phyloP scores from a whole-genome alignment of 2,329 filamentous ascomycete genomes.

The Aspergillus sp. region DNA sequence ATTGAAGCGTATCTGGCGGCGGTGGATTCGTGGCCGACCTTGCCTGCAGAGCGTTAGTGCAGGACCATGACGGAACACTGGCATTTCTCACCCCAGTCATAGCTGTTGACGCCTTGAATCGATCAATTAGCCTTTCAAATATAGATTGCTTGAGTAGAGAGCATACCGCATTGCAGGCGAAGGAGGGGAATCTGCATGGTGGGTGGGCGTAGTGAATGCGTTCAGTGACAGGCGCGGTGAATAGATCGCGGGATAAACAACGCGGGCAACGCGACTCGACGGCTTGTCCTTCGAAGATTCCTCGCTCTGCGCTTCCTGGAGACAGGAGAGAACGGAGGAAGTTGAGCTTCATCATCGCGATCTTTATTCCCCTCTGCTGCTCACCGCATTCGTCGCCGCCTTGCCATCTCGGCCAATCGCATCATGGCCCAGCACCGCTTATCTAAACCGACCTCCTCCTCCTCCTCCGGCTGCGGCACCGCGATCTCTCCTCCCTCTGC shows the following conservation, averaged over 20 bases:
- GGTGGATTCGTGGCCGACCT: slow-evolving; percentile 76
- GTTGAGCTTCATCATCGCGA: no score
- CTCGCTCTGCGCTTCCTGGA: no score
- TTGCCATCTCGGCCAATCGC: not conserved
- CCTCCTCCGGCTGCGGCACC: no score
- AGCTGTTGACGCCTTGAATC: slow-evolving; percentile 79
- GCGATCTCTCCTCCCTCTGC: no score
- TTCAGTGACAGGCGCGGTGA: no score
- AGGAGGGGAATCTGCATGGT: slow-evolving; percentile 71
- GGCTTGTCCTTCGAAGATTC: no score
- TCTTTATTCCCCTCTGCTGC: no score
- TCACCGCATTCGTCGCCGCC: not conserved
- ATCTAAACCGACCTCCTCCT: no score
- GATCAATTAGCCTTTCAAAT: slow-evolving; percentile 1
- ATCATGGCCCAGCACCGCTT: not conserved
- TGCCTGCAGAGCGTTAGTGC: slow-evolving; percentile 46
- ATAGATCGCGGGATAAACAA: no score
- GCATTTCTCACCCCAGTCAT: slow-evolving; percentile 70
- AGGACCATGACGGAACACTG: slow-evolving; percentile 13
- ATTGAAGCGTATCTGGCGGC: slow-evolving; percentile 84
- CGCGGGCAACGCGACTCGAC: no score
- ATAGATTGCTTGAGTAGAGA: slow-evolving; percentile 1
- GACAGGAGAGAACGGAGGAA: no score
- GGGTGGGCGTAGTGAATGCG: slow-evolving; percentile 3
- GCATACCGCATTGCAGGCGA: slow-evolving; percentile 56